A percentile compares a stretch with the other conserved stretches of the same genome.
Conservation (phyloP, 2,329 filamentous ascomycete genomes). For the Pseudocercospora pini-densiflorae region DNA sequence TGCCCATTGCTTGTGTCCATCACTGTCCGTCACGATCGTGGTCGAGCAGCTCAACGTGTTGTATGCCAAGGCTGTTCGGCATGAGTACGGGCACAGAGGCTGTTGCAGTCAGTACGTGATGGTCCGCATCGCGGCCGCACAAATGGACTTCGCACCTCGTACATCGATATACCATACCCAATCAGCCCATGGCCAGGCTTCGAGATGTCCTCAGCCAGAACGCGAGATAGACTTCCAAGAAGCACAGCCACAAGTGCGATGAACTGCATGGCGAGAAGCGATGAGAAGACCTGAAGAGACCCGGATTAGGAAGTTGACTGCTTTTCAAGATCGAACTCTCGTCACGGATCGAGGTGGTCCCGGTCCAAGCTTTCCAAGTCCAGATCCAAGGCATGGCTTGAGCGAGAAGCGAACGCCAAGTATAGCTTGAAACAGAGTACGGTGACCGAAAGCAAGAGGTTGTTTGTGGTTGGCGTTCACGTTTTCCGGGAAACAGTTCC, state of each 20-base stretch:
- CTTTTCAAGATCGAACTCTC: too few species aligned
- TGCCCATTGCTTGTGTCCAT: constrained; percentile 3
- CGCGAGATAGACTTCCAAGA: neutral
- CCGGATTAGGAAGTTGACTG: neutral
- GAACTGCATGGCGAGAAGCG: too few species aligned
- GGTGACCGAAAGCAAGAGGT: neutral
- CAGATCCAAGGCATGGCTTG: too few species aligned
- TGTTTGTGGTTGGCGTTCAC: neutral
- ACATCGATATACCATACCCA: constrained; percentile 30
- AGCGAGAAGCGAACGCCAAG: too few species aligned
- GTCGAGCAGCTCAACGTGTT: constrained; percentile 18
- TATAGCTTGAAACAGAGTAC: neutral
- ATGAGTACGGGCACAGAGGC: constrained; percentile 27
- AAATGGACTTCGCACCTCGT: neutral
- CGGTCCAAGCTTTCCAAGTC: too few species aligned
- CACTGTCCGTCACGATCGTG: constrained; percentile 3
- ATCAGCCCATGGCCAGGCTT: constrained; percentile 21
- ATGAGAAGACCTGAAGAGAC: neutral
- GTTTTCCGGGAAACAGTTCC: neutral
- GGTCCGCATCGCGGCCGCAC: too few species aligned
- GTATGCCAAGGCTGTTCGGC: constrained; percentile 20
- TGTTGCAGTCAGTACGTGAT: neutral
- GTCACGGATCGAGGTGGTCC: too few species aligned
- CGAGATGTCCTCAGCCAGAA: neutral
- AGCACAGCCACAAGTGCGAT: neutral